Evolutionary conservation across 2,329 filamentous ascomycete species (phyloP), one percentile per base, ranked within the genome.

Genomic region (Coniochaeta ligniaria): DNA sequence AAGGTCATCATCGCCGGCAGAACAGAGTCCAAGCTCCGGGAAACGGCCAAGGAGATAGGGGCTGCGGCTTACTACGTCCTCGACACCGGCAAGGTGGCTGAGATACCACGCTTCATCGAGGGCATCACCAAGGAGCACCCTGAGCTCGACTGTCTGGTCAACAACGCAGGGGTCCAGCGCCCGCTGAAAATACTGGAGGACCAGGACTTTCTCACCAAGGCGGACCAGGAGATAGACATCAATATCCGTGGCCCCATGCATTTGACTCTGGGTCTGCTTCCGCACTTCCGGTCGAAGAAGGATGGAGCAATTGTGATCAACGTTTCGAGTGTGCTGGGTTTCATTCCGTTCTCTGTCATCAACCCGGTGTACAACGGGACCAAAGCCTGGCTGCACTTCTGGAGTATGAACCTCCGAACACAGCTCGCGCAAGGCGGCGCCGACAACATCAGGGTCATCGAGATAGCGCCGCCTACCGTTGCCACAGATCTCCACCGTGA

Each of bases 301-400:
- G 69, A 72, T 22, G 64, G 69, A 1, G 73, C 77, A 0, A 61
- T 79, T 1, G 76, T 85, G 57, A 75, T 85, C 67, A 85, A 85
- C 63, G 76, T 85, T 1, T 80, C 78, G 0, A 82, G 77, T 7
- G 73, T 81, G 0, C 73, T 86, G 0, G 83, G 78, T 3, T 85
- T 78, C 62, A 70, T 80, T 0, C 83, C 83, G 0, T 77, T 79
- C 60, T 76, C 73, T 2, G 71, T 84, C 60, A 76, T 84, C 63
- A 86, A 83, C 64, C 83, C 81, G 0, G 78, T 84, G 1, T 86
- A 86, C 69, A 83, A 83, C 66, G 83, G 78, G 2, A 84, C 81
- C 2, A 87, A 86, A 65, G 80, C 82, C 0, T 86, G 78, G 79
- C 41, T 83, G 43, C 82, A 85, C 65, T 84, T 79, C 68, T 85